phyloP scores from a whole-genome alignment of 345 rosid genomes.

The Eucalyptus camaldulensis region DNA sequence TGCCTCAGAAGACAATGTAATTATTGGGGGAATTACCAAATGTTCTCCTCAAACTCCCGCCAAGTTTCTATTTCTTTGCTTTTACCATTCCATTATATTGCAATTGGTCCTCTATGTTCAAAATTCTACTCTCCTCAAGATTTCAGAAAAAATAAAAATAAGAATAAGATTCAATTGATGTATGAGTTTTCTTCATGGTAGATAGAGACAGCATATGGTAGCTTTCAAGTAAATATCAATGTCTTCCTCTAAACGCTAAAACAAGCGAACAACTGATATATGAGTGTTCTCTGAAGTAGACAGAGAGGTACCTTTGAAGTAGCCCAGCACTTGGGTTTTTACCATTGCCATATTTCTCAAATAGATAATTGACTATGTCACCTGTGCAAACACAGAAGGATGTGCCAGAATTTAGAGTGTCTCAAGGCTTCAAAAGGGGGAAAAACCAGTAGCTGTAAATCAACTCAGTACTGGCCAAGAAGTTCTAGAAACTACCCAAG shows the following conservation, averaged over 20 bases:
- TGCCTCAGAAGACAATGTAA: not conserved
- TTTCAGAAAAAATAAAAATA: not conserved
- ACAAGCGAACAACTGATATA: not conserved
- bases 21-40: not conserved
- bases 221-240: not conserved
- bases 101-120: not conserved
- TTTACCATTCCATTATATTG: not conserved
- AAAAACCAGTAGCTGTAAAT: not conserved
- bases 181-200: not conserved
- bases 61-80: not conserved
- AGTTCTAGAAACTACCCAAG: not conserved
- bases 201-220: not conserved
- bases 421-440: not conserved
- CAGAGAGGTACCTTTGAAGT: conserved; percentile 44
- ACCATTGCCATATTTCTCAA: conserved; percentile 60
- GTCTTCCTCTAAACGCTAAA: not conserved
- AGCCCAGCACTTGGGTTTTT: conserved; percentile 52
- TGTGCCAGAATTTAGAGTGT: not conserved
- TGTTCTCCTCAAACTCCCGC: not conserved
- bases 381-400: conserved; percentile 14
- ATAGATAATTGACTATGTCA: conserved; percentile 69
- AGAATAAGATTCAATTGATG: not conserved
- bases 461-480: not conserved
- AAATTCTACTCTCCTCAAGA: not conserved
- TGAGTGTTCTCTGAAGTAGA: not conserved